A percentile compares a stretch with the other conserved stretches of the same genome.
phyloP scores from a whole-genome alignment of 1,139 yeast genomes.

The Scheffersomyces titani region DNA sequence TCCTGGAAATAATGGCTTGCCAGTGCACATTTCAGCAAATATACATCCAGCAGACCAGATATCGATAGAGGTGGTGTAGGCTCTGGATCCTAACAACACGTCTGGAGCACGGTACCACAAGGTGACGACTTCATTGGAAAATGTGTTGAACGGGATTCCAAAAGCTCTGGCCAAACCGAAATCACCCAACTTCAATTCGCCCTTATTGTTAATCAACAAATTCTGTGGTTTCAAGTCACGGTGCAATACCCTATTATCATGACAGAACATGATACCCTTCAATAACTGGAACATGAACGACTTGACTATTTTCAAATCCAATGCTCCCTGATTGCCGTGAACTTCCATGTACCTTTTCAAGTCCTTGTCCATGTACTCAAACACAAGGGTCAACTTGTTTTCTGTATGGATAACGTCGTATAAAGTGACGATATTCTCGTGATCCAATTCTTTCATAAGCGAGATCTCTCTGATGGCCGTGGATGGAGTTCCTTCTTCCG shows the following conservation, averaged over 20 bases:
- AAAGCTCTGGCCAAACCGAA: conserved; percentile 97
- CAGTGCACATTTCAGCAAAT: conserved; percentile 96
- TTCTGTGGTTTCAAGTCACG: conserved; percentile 97
- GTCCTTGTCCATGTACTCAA: conserved; percentile 93
- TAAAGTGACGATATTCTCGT: conserved; percentile 88
- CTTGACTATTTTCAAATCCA: conserved; percentile 77
- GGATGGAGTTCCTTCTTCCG: conserved; percentile 98
- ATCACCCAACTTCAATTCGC: conserved; percentile 93
- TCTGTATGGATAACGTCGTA: conserved; percentile 97
- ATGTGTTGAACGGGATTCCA: conserved; percentile 97
- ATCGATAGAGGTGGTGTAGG: conserved; percentile 94
- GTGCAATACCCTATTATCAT: conserved; percentile 90
- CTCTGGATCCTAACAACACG: conserved; percentile 90
- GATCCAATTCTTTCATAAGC: conserved; percentile 92
- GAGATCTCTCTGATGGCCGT: conserved; percentile 97
- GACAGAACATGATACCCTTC: conserved; percentile 91
- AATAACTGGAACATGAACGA: conserved; percentile 91
- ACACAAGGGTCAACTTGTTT: conserved; percentile 89
- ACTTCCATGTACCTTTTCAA: conserved; percentile 92
- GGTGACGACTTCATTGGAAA: conserved; percentile 96
- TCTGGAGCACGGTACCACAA: conserved; percentile 99
- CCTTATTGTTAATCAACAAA: conserved; percentile 80
- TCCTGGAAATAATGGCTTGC: conserved; percentile 97
- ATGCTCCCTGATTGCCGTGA: conserved; percentile 78
- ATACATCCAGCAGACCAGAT: conserved; percentile 99